phyloP scores from a whole-genome alignment of 2,329 filamentous ascomycete species.

The Fragosphaeria purpurea region DNA sequence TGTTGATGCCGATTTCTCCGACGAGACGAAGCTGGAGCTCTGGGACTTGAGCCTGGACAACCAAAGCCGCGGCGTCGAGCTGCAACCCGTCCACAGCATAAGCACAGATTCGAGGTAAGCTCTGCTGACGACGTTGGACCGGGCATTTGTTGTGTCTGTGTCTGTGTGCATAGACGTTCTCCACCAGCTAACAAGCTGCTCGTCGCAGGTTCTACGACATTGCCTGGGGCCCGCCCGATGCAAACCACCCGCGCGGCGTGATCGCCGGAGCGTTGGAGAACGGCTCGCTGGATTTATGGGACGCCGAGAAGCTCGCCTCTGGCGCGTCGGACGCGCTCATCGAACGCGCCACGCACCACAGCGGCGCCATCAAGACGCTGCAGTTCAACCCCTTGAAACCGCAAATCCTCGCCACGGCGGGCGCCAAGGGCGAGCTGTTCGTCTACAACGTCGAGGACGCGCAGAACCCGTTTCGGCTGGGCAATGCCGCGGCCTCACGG shows the following conservation, averaged over 20 bases:
- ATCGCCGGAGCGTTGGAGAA: constrained; percentile 94
- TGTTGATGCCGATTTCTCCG: constrained; percentile 94
- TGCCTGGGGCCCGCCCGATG: constrained; percentile 78
- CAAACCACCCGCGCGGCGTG: constrained; percentile 71
- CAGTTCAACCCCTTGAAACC: constrained; percentile 94
- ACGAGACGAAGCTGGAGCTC: constrained; percentile 90
- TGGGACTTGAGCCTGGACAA: constrained; percentile 87
- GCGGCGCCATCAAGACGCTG: constrained; percentile 81
- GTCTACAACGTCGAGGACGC: constrained; percentile 92
- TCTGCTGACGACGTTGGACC: neutral
- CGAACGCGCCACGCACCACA: constrained; percentile 81
- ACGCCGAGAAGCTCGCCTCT: constrained; percentile 59
- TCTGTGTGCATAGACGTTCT: too few species aligned
- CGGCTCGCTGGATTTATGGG: constrained; percentile 87
- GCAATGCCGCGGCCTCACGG: constrained; percentile 68
- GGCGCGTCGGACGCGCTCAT: constrained; percentile 64
- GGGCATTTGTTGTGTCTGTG: too few species aligned
- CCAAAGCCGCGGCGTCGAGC: constrained; percentile 64
- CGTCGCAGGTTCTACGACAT: constrained; percentile 81
- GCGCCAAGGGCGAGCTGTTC: constrained; percentile 90
- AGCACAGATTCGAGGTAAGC: constrained; percentile 75
- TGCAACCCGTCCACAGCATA: constrained; percentile 76
- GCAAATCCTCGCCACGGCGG: constrained; percentile 84
- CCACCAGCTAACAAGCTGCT: constrained; percentile 6
- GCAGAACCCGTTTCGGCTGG: constrained; percentile 76